Evolutionary conservation across 306 rosid species (phyloP).

Genomic region (Bauhinia variegata): DNA sequence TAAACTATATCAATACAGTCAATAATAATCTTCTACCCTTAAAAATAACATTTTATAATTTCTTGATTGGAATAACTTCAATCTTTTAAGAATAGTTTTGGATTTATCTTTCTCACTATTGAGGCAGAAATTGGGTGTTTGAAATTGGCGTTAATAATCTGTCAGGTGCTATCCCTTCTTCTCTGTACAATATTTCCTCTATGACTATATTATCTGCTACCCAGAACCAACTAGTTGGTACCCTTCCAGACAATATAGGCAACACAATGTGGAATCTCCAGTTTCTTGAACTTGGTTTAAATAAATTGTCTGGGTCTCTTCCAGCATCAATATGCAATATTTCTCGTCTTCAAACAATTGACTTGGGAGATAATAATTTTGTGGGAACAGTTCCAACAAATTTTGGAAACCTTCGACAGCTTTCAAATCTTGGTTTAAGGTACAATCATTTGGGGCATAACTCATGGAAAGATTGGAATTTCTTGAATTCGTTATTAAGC

Average conservation of each 20-base stretch:
- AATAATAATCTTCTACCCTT: too few relatives aligned
- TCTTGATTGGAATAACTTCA: too few relatives aligned
- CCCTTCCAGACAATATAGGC: not conserved
- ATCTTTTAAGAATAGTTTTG: too few relatives aligned
- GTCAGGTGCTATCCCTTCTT: constrained; percentile 23
- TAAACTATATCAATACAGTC: too few relatives aligned
- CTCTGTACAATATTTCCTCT: constrained; percentile 26
- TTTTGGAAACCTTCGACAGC: not conserved
- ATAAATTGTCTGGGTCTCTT: not conserved
- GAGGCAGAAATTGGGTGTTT: constrained; percentile 7
- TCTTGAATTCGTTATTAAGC: not conserved
- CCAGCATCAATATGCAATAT: not conserved
- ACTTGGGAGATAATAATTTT: not conserved
- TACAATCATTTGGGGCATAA: not conserved
- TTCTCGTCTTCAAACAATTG: not conserved
- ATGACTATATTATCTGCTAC: accelerated
- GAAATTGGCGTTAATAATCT: not conserved
- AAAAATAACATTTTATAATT: too few relatives aligned
- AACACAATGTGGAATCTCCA: not conserved
- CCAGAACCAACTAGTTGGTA: not conserved
- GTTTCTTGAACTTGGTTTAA: accelerated
- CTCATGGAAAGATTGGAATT: not conserved
- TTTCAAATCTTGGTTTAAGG: not conserved
- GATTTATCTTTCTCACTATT: too few relatives aligned
- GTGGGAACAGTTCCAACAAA: not conserved